Conservation (phyloP, 208 protist species). For the Crithidia sp. region DNA sequence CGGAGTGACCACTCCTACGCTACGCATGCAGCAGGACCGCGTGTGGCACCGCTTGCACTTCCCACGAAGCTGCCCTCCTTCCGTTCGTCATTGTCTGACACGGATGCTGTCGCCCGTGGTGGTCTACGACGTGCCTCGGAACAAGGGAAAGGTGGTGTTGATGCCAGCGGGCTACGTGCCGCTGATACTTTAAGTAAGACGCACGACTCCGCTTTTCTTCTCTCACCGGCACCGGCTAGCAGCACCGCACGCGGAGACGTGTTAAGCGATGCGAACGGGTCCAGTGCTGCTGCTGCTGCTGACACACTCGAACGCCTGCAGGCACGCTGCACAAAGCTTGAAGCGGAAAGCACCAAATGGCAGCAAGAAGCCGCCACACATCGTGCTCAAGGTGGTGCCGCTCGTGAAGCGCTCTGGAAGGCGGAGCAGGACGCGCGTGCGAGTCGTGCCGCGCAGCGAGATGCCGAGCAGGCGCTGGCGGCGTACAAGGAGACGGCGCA, state of each 20-base stretch:
- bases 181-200: background rate
- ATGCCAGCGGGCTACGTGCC: background rate
- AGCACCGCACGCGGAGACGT: background rate
- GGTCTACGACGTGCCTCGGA: no score
- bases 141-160: background rate
- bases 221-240: no score
- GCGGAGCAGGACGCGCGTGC: slow-evolving; percentile 32
- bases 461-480: slow-evolving; percentile 22
- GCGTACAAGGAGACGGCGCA: slow-evolving; percentile 35
- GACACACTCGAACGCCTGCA: slow-evolving; percentile 10
- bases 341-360: slow-evolving; percentile 27
- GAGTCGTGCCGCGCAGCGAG: slow-evolving; percentile 21
- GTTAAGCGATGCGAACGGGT: background rate
- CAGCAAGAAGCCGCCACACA: slow-evolving; percentile 32
- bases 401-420: slow-evolving; percentile 34
- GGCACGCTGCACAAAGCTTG: slow-evolving; percentile 11
- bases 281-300: background rate
- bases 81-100: background rate
- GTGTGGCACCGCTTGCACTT: slow-evolving; percentile 10
- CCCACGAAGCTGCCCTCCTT: slow-evolving; percentile 35
- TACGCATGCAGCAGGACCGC: background rate
- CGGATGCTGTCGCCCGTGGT: background rate
- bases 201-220: no score
- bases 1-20: no score
- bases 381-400: slow-evolving; percentile 25